Percentiles rank a stretch among this genome's conserved stretches.
phyloP scores from a whole-genome alignment of 768 basidiomycete genomes.

The Leucosporidium scottii region DNA sequence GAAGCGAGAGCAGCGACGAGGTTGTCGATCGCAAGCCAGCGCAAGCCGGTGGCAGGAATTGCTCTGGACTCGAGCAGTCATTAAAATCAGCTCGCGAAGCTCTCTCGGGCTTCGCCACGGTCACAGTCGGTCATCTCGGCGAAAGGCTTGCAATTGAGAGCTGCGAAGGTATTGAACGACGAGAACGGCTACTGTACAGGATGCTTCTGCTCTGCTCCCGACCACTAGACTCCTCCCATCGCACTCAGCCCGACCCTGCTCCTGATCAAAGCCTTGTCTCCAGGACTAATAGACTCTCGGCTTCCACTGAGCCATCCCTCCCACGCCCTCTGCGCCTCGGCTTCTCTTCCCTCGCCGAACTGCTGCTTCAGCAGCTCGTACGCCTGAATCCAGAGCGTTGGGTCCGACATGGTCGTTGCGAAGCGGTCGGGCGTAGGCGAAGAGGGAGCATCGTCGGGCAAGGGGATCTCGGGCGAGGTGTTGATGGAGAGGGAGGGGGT shows the following conservation, averaged over 20 bases:
- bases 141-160: no score
- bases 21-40: no score
- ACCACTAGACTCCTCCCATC: slow-evolving; percentile 60
- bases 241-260: slow-evolving; percentile 79
- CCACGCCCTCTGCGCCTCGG: slow-evolving; percentile 62
- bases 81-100: no score
- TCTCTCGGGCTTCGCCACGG: no score
- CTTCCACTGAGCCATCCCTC: slow-evolving; percentile 78
- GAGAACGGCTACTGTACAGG: no score
- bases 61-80: no score
- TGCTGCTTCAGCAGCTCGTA: slow-evolving; percentile 58
- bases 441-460: slow-evolving; percentile 10
- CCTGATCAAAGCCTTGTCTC: slow-evolving; percentile 84
- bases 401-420: slow-evolving; percentile 62
- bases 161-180: no score
- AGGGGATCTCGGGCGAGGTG: slow-evolving; percentile 9
- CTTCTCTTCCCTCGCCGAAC: slow-evolving; percentile 52
- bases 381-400: slow-evolving; percentile 71
- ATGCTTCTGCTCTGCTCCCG: no score
- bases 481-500: slow-evolving; percentile 8
- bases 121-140: no score
- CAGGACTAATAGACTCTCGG: slow-evolving; percentile 70
- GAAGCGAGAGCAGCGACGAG: no score
- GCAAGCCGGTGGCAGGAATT: no score
- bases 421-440: slow-evolving; percentile 43